Evolutionary conservation across 208 protist species (phyloP).

Genomic region (Leptomonas seymouri): DNA sequence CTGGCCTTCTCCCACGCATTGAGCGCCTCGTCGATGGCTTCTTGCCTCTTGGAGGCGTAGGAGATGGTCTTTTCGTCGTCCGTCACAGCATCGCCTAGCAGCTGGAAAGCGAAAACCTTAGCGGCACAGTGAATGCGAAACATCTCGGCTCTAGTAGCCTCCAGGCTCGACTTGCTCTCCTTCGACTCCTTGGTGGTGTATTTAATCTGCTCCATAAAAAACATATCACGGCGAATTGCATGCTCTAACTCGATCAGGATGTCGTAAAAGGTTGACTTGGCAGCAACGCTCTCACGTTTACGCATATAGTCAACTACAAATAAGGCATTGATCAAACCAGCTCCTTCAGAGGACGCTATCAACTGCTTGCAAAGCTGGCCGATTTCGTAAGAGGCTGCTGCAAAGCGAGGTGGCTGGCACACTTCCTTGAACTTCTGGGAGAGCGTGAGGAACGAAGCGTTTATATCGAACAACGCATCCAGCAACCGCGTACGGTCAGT

Average conservation of each 20-base stretch:
- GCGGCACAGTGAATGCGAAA: conserved; percentile 66
- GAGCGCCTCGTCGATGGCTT: conserved; percentile 63
- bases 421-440: conserved; percentile 63
- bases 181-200: conserved; percentile 76
- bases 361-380: conserved; percentile 41
- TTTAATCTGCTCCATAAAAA: conserved; percentile 69
- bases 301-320: conserved; percentile 63
- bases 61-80: conserved; percentile 51
- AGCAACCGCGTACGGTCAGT: conserved; percentile 28
- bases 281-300: conserved; percentile 49
- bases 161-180: conserved; percentile 61
- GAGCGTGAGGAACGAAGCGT: conserved; percentile 38
- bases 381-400: conserved; percentile 44
- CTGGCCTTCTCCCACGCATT: conserved; percentile 60
- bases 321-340: conserved; percentile 52
- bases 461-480: conserved; percentile 39
- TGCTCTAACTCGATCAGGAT: conserved; percentile 69
- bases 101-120: conserved; percentile 74
- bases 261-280: conserved; percentile 66
- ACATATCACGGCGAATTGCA: conserved; percentile 68
- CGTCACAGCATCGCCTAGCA: conserved; percentile 44
- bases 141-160: conserved; percentile 60
- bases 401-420: conserved; percentile 42
- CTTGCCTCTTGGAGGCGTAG: conserved; percentile 51
- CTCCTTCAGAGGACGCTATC: conserved; percentile 49